Conservation (phyloP, 441 rosid species). For the Eruca vesicaria region DNA sequence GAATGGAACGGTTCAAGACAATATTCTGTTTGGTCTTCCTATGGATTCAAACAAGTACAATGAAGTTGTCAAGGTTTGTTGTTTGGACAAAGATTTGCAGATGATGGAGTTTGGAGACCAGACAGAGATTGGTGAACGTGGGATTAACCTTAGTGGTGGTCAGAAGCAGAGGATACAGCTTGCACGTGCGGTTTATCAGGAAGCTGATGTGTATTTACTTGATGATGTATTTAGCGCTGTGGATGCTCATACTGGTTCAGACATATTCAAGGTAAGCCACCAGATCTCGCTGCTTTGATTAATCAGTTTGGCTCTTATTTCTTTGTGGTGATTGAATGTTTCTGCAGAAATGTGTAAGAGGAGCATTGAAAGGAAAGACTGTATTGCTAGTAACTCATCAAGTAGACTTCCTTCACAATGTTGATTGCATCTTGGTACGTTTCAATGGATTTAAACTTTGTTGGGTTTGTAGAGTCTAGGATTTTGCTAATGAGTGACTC, state of each 20-base stretch:
- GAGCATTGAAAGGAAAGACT: conserved; percentile 80
- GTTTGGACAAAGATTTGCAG: conserved; percentile 81
- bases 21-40: conserved; percentile 80
- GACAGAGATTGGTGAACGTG: conserved; percentile 96
- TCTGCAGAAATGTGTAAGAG: conserved; percentile 80
- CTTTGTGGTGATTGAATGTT: background rate
- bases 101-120: conserved; percentile 96
- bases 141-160: conserved; percentile 95
- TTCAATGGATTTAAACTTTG: background rate
- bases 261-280: conserved; percentile 74
- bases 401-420: conserved; percentile 90
- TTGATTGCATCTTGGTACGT: conserved; percentile 70
- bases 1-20: conserved; percentile 84
- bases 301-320: conserved; percentile 4
- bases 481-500: background rate
- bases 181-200: conserved; percentile 93
- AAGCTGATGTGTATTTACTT: conserved; percentile 78
- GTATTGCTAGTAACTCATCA: conserved; percentile 88
- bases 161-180: conserved; percentile 96
- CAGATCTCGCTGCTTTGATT: background rate
- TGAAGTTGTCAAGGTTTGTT: conserved; percentile 76
- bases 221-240: conserved; percentile 96
- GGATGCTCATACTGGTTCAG: conserved; percentile 96
- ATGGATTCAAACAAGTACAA: conserved; percentile 58
- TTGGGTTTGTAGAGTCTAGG: background rate